Percentiles rank a stretch among this genome's conserved stretches.
Evolutionary conservation across 257 asterid species (phyloP).

Genomic region (Nicotiana attenuata): DNA sequence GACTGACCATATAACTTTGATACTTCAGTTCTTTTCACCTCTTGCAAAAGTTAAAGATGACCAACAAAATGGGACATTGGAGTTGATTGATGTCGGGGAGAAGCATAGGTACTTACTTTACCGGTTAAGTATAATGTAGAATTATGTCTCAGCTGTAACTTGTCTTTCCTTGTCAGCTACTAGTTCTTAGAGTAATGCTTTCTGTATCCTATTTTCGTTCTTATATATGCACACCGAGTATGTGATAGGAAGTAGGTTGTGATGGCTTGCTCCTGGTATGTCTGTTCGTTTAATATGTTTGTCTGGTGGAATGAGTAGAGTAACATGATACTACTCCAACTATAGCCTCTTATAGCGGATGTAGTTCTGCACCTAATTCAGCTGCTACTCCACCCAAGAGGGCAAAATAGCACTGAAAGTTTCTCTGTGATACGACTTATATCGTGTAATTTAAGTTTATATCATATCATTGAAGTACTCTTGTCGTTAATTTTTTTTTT

Average conservation of each 20-base stretch:
- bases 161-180: background rate
- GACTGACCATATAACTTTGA: conserved; percentile 22
- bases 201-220: background rate
- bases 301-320: background rate
- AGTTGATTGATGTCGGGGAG: conserved; percentile 37
- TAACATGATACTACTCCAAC: background rate
- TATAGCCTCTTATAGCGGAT: background rate
- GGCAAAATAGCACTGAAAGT: background rate
- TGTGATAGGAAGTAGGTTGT: background rate
- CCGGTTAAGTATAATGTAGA: background rate
- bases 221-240: background rate
- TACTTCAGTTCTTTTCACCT: conserved; percentile 83
- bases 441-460: background rate
- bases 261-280: background rate
- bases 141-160: background rate
- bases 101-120: conserved; percentile 42
- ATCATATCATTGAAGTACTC: background rate
- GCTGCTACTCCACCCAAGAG: background rate
- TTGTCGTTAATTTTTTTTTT: background rate
- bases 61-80: conserved; percentile 52
- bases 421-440: background rate
- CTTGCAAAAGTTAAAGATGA: conserved; percentile 91
- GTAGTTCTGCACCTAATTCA: background rate
- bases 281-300: background rate
- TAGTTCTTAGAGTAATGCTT: background rate